A percentile compares a stretch with the other conserved stretches of the same genome.
phyloP scores from a whole-genome alignment of 179 eudicot genomes.

The Drosera spatulata region DNA sequence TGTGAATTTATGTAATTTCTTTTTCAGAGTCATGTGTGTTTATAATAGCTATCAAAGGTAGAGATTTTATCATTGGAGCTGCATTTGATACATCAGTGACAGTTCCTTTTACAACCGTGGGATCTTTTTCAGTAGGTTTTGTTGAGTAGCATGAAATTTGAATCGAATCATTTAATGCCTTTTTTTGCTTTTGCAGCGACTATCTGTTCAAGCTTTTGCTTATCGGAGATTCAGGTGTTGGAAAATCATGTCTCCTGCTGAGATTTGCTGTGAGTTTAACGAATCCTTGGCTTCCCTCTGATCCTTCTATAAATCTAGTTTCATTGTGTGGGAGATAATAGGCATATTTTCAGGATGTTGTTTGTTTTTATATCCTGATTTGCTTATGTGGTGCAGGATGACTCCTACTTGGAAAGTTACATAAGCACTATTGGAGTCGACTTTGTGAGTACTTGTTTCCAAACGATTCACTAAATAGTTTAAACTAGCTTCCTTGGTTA shows the following conservation, averaged over 20 bases:
- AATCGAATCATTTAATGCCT: not conserved
- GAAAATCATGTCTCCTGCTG: conserved; percentile 26
- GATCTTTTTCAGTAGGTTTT: not conserved
- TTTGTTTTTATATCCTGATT: not conserved
- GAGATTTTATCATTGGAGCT: too few species aligned
- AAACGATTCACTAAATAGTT: not conserved
- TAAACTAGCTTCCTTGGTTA: not conserved
- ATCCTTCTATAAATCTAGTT: not conserved
- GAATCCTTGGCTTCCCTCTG: not conserved
- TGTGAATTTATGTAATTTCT: too few species aligned
- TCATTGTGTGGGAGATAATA: not conserved
- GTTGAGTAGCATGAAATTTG: not conserved
- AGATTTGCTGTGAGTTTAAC: conserved; percentile 30
- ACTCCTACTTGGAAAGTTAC: conserved; percentile 28
- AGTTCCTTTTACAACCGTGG: not conserved
- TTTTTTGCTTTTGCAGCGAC: conserved; percentile 10
- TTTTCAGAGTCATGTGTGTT: too few species aligned
- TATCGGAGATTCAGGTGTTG: conserved; percentile 6
- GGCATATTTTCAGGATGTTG: too few species aligned
- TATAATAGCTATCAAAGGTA: too few species aligned
- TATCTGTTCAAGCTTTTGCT: conserved; percentile 17
- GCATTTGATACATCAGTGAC: too few species aligned
- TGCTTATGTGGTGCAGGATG: conserved; percentile 3
- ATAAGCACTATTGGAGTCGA: conserved; percentile 50
- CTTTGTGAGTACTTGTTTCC: conserved; percentile 21